phyloP scores from a whole-genome alignment of 1,284 basidiomycete genomes.

The Fomitiporia mediterranea region DNA sequence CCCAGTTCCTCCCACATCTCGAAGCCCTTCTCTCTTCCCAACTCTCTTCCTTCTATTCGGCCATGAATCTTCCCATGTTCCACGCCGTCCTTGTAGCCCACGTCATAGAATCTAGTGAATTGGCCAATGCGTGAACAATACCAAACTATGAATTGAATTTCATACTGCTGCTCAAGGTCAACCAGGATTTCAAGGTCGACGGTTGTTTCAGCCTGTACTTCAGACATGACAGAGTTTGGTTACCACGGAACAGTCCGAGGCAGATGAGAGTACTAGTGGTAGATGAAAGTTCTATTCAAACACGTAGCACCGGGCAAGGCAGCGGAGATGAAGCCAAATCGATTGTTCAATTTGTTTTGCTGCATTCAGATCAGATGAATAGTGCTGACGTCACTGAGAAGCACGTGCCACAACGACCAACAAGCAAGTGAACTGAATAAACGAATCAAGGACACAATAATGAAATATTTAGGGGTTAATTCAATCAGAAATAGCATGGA shows the following conservation, averaged over 20 bases:
- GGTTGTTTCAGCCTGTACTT: conserved; percentile 22
- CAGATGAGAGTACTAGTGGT: not conserved
- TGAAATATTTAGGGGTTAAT: no score
- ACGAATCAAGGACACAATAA: no score
- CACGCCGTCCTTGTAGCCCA: conserved; percentile 74
- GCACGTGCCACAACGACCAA: not conserved
- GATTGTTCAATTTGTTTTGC: no score
- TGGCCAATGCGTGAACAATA: not conserved
- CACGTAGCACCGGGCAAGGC: no score
- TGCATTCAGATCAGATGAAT: not conserved
- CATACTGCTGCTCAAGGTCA: conserved; percentile 50
- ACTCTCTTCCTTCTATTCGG: conserved; percentile 84
- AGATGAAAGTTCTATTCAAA: no score
- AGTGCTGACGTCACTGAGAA: not conserved
- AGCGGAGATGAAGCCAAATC: no score
- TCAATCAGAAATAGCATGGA: no score
- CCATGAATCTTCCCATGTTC: conserved; percentile 88
- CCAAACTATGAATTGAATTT: not conserved
- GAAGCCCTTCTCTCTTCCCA: conserved; percentile 89
- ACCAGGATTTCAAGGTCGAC: conserved; percentile 64
- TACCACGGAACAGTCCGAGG: not conserved
- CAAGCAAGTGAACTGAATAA: no score
- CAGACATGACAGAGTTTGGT: no score
- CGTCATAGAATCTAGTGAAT: conserved; percentile 66
- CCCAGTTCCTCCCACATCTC: conserved; percentile 97